These are phyloP conservation scores for Jatropha curcas DNA, from an alignment of 345 rosid genomes.

Conservation along the genomic window DNA sequence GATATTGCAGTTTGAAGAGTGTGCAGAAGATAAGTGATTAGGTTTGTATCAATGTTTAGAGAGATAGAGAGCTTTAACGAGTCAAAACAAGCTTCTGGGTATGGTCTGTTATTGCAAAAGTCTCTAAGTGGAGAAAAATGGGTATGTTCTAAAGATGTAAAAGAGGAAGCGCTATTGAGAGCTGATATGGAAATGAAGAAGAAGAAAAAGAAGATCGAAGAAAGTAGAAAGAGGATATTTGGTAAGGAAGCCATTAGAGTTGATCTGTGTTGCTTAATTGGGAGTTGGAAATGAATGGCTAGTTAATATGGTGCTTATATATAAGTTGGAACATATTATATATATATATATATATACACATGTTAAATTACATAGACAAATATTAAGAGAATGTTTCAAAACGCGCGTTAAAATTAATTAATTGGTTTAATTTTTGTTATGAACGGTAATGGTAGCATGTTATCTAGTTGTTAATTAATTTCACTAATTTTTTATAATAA, in stretches of 20 bases:
- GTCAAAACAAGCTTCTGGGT: constrained; percentile 64
- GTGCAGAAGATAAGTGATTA: constrained; percentile 57
- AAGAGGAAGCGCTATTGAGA: constrained; percentile 26
- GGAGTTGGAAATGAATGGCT: neutral
- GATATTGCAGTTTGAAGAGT: constrained; percentile 64
- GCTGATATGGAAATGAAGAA: constrained; percentile 24
- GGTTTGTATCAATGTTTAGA: constrained; percentile 56
- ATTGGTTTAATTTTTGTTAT: no score
- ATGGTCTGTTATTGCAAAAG: constrained; percentile 61
- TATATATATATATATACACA: no score
- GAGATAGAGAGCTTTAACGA: constrained; percentile 73
- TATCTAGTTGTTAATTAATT: no score
- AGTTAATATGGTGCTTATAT: neutral
- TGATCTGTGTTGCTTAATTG: neutral
- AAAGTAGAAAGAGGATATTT: constrained; percentile 32
- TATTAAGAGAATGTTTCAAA: no score
- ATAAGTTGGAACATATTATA: neutral
- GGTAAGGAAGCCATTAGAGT: constrained; percentile 11
- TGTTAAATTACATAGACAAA: no score
- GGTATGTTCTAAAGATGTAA: constrained; percentile 31
- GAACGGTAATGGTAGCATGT: no score
- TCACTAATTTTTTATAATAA: no score
- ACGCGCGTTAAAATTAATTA: no score
- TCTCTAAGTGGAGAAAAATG: constrained; percentile 34
- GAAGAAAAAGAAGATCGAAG: constrained; percentile 31